Base-by-base conservation (phyloP, 805 yeast genomes). In the Saccharomyces cerevisiae region DNA sequence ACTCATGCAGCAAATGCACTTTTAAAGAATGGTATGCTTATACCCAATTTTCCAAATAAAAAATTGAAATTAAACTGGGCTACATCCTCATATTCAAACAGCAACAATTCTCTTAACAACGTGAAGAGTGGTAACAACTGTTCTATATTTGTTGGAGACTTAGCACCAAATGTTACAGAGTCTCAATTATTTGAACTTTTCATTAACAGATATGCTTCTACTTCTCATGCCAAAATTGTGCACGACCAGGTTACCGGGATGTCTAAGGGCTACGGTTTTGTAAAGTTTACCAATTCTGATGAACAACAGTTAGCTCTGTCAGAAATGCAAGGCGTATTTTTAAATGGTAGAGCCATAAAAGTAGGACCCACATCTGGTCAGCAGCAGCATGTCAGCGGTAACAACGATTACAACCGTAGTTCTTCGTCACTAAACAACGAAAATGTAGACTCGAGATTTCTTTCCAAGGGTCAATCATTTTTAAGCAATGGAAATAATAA, bases 211-310 rank as follows among this genome's bases (percentile, higher is more conserved):
- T 90, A 80, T 65, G 84, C 91, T 1, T 85, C 91, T 6, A 82
- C 89, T 52, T 78, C 82, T 51, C 83, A 85, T 60, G 94, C 84
- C 6, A 89, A 86, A 64, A 81, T 90, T 57, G 89, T 90, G 83
- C 69, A 79, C 50, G 96, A 90, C 68, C 83, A 82, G 41, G 66
- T 70, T 11, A 83, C 96, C 0, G 84, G 85, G 30, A 77, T 77
- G 50, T 80, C 92, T 6, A 83, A 87, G 64, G 96, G 96, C 11
- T 90, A 86, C 69, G 97, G 97, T 1, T 91, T 91, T 73, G 88
- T 89, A n/a, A 81, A 88, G 57, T 89, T 90, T 66, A 64, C 76
- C 36, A 77, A 78, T 55, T 83, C 80, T 56, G 76, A 76, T 10
- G 89, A 85, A 43, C 89, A 85, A 69, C 84, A 82, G 60, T 77